These are phyloP conservation scores for Rhodofomes roseus DNA, from an alignment of 1,284 basidiomycete genomes.

Conservation along the genomic window DNA sequence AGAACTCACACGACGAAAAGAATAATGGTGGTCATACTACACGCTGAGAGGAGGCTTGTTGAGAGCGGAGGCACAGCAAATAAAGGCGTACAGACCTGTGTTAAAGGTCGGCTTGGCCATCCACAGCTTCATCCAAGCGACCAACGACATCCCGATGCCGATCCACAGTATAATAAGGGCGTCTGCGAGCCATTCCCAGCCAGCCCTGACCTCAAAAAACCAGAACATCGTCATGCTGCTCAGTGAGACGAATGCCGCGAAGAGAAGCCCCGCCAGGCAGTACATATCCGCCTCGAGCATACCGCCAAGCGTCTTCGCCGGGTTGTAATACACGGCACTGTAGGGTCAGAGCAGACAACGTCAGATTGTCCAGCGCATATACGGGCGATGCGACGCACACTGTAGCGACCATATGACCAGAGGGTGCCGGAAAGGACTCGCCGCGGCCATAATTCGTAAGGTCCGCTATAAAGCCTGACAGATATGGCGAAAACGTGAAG, in stretches of 20 bases:
- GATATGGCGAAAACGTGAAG: conserved; percentile 84
- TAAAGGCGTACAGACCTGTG: conserved; percentile 53
- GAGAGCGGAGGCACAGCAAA: neutral
- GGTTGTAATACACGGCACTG: conserved; percentile 79
- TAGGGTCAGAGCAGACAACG: neutral
- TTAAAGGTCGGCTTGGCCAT: conserved; percentile 90
- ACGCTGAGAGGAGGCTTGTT: conserved; percentile 46
- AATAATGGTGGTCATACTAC: conserved; percentile 88
- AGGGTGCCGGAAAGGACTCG: conserved; percentile 56
- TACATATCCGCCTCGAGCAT: conserved; percentile 90
- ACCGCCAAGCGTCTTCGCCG: conserved; percentile 82
- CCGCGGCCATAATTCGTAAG: conserved; percentile 66
- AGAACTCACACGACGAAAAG: conserved; percentile 77
- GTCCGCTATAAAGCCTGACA: conserved; percentile 63
- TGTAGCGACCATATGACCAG: conserved; percentile 89
- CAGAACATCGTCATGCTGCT: conserved; percentile 76
- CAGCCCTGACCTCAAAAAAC: conserved; percentile 67
- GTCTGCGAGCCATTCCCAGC: conserved; percentile 69
- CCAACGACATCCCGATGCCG: conserved; percentile 74
- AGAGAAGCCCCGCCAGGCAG: conserved; percentile 70
- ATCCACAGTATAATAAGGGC: conserved; percentile 75
- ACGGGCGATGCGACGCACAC: conserved; percentile 30
- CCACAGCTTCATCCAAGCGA: conserved; percentile 90
- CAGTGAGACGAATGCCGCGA: conserved; percentile 72
- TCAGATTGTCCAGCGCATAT: neutral